phyloP scores from a whole-genome alignment of 2,329 filamentous ascomycete genomes.

The Phaeoacremonium minimum region DNA sequence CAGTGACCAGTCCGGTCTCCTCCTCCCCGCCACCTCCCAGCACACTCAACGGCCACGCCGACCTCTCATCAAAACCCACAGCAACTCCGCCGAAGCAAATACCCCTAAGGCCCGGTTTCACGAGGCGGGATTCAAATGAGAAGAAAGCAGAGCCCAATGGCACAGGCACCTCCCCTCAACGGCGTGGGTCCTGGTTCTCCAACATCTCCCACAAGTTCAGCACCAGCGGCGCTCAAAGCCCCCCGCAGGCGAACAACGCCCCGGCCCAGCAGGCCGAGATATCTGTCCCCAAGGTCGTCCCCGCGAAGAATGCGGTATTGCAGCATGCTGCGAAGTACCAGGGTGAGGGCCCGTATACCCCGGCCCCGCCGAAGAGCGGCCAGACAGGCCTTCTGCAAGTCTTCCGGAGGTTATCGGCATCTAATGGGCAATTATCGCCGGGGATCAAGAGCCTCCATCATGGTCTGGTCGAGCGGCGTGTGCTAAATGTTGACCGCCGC shows the following conservation, averaged over 20 bases:
- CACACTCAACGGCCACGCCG: constrained; percentile 8
- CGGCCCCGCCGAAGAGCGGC: constrained; percentile 65
- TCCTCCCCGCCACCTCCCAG: constrained; percentile 11
- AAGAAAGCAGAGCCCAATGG: constrained; percentile 19
- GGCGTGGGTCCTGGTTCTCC: constrained; percentile 85
- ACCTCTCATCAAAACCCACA: constrained; percentile 6
- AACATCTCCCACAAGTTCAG: constrained; percentile 92
- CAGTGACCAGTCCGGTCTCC: constrained; percentile 6
- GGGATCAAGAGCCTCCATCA: constrained; percentile 48
- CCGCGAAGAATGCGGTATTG: constrained; percentile 55
- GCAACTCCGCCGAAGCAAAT: constrained; percentile 18
- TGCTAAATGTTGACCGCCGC: constrained; percentile 80
- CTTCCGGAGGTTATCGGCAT: constrained; percentile 75
- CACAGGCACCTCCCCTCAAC: constrained; percentile 32
- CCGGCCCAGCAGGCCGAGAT: constrained; percentile 35
- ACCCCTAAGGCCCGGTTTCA: constrained; percentile 21
- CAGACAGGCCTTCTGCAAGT: constrained; percentile 76
- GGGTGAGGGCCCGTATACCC: constrained; percentile 65
- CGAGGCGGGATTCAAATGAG: constrained; percentile 25
- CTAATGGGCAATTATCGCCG: constrained; percentile 45
- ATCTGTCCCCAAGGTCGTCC: constrained; percentile 41
- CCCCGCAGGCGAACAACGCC: constrained; percentile 24
- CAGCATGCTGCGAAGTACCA: constrained; percentile 50
- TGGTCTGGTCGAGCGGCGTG: constrained; percentile 71
- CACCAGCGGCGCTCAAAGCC: constrained; percentile 31